These are phyloP conservation scores for Puya raimondii DNA, from an alignment of 176 grass and related monocot genomes.

Conservation along the genomic window DNA sequence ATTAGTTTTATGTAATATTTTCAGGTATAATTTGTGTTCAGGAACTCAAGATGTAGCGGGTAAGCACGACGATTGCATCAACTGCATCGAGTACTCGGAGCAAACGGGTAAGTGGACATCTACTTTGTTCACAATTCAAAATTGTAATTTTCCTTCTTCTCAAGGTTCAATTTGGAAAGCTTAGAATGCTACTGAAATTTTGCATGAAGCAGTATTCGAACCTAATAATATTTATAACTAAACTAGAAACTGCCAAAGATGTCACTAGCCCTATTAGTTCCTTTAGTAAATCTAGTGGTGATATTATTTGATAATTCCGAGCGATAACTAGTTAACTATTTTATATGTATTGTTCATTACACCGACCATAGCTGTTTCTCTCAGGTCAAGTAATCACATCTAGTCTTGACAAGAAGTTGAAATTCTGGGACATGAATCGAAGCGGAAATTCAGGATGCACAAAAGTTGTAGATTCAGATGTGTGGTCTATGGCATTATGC, in stretches of 20 bases:
- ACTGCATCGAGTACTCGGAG: conserved; percentile 38
- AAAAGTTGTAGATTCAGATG: conserved; percentile 30
- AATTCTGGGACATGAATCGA: conserved; percentile 44
- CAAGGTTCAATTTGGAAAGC: too few relatives aligned
- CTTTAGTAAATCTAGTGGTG: too few relatives aligned
- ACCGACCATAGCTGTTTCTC: conserved; percentile 19
- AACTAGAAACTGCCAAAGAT: too few relatives aligned
- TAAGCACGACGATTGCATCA: conserved; percentile 33
- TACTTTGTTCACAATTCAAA: not conserved
- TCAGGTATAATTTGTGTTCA: conserved; percentile 62
- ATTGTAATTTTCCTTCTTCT: too few relatives aligned
- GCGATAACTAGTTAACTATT: not conserved
- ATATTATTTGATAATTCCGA: too few relatives aligned
- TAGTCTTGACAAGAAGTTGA: conserved; percentile 50
- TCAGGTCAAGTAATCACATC: conserved; percentile 48
- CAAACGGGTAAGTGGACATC: conserved; percentile 26
- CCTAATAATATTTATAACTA: too few relatives aligned
- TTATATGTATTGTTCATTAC: conserved; percentile 6
- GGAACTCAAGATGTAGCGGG: conserved; percentile 33
- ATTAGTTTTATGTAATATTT: conserved; percentile 18
- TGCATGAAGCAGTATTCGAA: too few relatives aligned
- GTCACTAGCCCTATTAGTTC: too few relatives aligned
- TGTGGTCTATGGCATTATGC: conserved; percentile 52
- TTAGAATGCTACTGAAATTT: too few relatives aligned
- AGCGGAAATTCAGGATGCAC: conserved; percentile 17